Evolutionary conservation across 2,329 filamentous ascomycete species (phyloP).

Genomic region (Phialemonium atrogriseum): DNA sequence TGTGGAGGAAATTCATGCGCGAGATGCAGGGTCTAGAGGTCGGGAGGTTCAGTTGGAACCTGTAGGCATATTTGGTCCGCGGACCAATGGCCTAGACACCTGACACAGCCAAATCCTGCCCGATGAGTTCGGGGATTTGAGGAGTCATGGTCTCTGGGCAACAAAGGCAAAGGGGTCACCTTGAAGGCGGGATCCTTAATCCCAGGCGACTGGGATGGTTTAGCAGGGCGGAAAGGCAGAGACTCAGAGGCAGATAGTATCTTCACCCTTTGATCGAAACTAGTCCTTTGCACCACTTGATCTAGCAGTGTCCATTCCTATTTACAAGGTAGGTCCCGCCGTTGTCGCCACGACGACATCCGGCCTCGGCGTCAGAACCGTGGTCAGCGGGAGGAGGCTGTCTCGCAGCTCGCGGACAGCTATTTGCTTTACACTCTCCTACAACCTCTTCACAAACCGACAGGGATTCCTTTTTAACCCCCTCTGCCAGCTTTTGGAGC

Average conservation of each 20-base stretch:
- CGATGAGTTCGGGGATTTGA: slow-evolving; percentile 65
- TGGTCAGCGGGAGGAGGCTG: no score
- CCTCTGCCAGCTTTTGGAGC: no score
- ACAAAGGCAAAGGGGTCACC: slow-evolving; percentile 83
- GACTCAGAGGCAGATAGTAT: slow-evolving; percentile 14
- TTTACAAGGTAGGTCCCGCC: slow-evolving; percentile 57
- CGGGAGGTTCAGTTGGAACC: slow-evolving; percentile 25
- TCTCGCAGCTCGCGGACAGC: no score
- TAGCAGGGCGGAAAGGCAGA: slow-evolving; percentile 8
- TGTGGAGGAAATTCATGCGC: slow-evolving; percentile 30
- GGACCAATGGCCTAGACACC: slow-evolving; percentile 69
- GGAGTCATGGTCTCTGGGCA: slow-evolving; percentile 78
- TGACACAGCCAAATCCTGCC: slow-evolving; percentile 60
- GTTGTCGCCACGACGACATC: no score
- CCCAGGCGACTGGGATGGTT: slow-evolving; percentile 19
- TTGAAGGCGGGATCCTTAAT: slow-evolving; percentile 68
- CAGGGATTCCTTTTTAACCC: no score
- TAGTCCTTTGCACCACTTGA: slow-evolving; percentile 50
- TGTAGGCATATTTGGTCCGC: slow-evolving; percentile 3
- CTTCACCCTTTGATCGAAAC: slow-evolving; percentile 43
- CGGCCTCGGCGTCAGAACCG: no score
- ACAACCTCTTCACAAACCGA: no score
- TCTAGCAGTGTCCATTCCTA: slow-evolving; percentile 57
- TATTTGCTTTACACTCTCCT: no score
- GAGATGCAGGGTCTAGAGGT: slow-evolving; percentile 24